phyloP scores from a whole-genome alignment of 176 grass and related monocot genomes.

The Poa annua region DNA sequence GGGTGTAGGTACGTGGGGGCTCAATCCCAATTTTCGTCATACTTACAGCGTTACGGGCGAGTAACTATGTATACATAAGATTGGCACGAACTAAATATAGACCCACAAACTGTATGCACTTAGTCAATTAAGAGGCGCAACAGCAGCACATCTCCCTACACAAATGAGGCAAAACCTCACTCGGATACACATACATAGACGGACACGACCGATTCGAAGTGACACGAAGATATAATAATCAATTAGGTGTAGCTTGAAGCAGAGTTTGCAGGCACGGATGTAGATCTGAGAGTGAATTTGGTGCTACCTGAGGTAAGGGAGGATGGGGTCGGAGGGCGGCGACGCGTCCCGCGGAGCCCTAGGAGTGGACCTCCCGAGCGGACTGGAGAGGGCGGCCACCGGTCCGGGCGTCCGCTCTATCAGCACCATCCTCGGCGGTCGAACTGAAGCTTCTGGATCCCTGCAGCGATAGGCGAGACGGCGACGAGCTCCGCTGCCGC shows the following conservation, averaged over 20 bases:
- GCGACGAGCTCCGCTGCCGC: constrained; percentile 21
- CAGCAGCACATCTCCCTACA: neutral
- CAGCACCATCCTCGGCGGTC: constrained; percentile 37
- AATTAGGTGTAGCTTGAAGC: neutral
- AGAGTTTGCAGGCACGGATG: neutral
- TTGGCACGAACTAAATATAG: constrained; percentile 16
- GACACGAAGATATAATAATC: neutral
- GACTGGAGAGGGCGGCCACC: constrained; percentile 3
- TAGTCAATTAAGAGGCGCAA: neutral
- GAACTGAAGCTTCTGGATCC: neutral
- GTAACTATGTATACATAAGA: neutral
- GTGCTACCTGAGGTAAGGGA: constrained; percentile 66
- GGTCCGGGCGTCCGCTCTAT: constrained; percentile 40
- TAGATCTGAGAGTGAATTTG: neutral
- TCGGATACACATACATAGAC: neutral
- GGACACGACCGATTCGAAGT: neutral
- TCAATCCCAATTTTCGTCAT: neutral
- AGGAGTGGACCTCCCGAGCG: constrained; percentile 37
- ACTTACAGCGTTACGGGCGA: neutral
- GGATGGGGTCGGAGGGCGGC: constrained; percentile 63
- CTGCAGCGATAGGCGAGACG: neutral
- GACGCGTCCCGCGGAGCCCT: constrained; percentile 40
- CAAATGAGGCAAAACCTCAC: neutral
- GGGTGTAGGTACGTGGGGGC: neutral
- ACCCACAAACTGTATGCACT: neutral